Evolutionary conservation across 345 rosid species (phyloP).

Genomic region (Lepidium africanum): DNA sequence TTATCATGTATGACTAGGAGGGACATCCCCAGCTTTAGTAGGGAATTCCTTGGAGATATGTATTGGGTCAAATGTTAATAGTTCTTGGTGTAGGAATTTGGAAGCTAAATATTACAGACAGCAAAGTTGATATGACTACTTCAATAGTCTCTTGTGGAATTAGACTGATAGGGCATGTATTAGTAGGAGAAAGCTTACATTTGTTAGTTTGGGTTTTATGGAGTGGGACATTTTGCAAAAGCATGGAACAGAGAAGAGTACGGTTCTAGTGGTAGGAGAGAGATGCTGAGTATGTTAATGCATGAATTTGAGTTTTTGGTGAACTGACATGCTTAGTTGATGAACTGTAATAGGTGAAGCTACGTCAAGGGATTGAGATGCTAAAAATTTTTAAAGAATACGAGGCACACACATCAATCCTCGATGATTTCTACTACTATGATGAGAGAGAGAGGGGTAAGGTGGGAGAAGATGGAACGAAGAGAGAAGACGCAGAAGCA

Average conservation of each 20-base stretch:
- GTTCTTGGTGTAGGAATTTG: neutral
- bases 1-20: neutral
- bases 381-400: slow-evolving; percentile 58
- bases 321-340: neutral
- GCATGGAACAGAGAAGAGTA: neutral
- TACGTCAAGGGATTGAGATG: slow-evolving; percentile 63
- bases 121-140: neutral
- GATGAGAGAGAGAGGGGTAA: slow-evolving; percentile 45
- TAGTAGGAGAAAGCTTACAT: neutral
- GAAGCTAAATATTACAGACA: neutral
- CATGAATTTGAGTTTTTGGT: neutral
- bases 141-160: neutral
- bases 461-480: slow-evolving; percentile 4
- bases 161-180: neutral
- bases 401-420: slow-evolving; percentile 41
- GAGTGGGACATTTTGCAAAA: neutral
- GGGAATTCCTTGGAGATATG: neutral
- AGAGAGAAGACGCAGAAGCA: neutral
- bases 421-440: slow-evolving; percentile 61
- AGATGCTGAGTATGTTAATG: neutral
- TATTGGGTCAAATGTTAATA: neutral
- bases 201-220: neutral
- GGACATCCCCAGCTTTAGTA: neutral
- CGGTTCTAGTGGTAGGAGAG: neutral
- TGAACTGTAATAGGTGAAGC: slow-evolving; percentile 44